Evolutionary conservation across 2,329 filamentous ascomycete genomes (phyloP), one percentile per base, ranked within the genome.

Genomic region (Aspergillus hiratsukae): DNA sequence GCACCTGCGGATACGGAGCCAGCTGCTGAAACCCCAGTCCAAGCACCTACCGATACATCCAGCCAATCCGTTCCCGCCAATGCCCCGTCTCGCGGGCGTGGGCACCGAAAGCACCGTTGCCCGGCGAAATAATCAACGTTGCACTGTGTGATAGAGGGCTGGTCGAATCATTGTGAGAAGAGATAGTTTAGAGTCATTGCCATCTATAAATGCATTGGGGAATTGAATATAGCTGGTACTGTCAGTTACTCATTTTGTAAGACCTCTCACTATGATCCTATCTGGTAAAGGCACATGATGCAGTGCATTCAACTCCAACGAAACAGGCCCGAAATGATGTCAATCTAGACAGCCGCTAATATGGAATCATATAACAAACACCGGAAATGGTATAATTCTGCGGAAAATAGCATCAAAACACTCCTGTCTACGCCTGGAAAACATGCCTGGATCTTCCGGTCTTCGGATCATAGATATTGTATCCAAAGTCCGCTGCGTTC

Each of bases 401-500:
- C n/a, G n/a, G n/a, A n/a, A n/a, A n/a, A n/a, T n/a, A n/a, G n/a
- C n/a, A n/a, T 46, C 43, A 23, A 14, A 8, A 21, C 6, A 10
- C 10, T 9, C 43, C 3, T 46, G 8, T 21, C 43, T 46, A 46
- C 43, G 43, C 43, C 43, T 46, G 43, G 43, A 25, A 46, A 10
- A 46, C 43, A 46, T 46, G 43, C 17, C 43, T 46, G 43, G 43
- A 46, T 23, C 4, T 21, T 25, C 43, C 43, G 21, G 43, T 46
- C 4, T 27, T 21, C 5, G 23, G 43, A 25, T 70, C 65, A 51
- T 68, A 71, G 28, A 71, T 66, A 40, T 70, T 64, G 40, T 70
- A 71, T 3, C 69, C 69, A 49, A 69, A 70, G 29, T 71, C 69
- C 1, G 68, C 69, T 14, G 69, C 69, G 61, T 71, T 71, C 0